Evolutionary conservation across 805 yeast genomes (phyloP), one percentile per base, ranked within the genome.

Genomic region (Candida coleopterorum): DNA sequence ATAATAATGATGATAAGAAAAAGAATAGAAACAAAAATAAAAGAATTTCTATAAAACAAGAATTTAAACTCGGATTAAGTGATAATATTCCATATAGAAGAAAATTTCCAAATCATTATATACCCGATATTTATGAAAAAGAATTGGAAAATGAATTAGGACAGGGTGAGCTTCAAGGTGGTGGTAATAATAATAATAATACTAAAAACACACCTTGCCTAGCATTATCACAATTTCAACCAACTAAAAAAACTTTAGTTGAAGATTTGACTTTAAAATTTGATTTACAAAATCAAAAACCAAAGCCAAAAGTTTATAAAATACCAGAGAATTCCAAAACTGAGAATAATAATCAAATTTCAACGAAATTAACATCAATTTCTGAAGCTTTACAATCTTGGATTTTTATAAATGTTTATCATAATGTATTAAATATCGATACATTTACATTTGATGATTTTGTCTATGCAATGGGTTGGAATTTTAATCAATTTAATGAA

Each of bases 391-490:
- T 87, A 17, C 89, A 85, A 48, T 55, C 73, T 3, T 87, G 95
- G 95, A 64, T 75, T 2, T 87, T 86, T 49, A 56, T 85, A 20
- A 85, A 85, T 53, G 70, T 84, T 34, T 86, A 79, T 55, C 75
- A 78, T 46, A 70, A 70, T 24, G 77, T 86, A 1, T 60, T 86
- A 22, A 52, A 71, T 4, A 58, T 87, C n/a, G 87, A 81, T 48
- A 73, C 82, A 0, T 80, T 85, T 48, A 80, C 90, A 0, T 85
- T 83, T 60, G 96, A 86, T 58, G 94, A 82, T 46, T 84, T 75
- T 49, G 52, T 81, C 6, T 74, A 75, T 37, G 79, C 77, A 9
- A 53, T 81, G 60, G 61, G 64, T 25, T 64, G 79, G 73, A 62
- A 63, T 20, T 45, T 37, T 27, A 54, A 56, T 7, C 71, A 68